Conservation (phyloP, 352 stramenopile genomes). For the Phytophthora palmivora region DNA sequence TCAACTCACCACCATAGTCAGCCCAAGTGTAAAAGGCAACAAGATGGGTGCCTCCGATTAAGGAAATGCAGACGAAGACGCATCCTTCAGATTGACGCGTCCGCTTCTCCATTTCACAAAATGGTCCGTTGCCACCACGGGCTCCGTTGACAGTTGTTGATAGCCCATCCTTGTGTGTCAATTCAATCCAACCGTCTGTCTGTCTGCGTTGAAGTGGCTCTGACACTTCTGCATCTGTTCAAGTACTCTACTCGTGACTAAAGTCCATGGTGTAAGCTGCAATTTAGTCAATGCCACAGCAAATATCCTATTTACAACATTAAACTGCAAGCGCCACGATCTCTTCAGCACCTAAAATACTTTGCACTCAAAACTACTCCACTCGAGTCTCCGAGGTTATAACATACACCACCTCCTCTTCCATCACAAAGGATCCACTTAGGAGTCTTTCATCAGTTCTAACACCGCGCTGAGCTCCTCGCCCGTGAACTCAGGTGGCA, state of each 20-base stretch:
- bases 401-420: constrained; percentile 21
- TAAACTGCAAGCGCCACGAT: constrained; percentile 7
- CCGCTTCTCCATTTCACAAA: neutral
- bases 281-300: constrained; percentile 20
- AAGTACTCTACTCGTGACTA: too few species aligned
- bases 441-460: constrained; percentile 61
- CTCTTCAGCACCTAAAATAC: constrained; percentile 32
- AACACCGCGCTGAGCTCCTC: constrained; percentile 57
- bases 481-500: constrained; percentile 48
- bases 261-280: too few species aligned
- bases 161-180: constrained; percentile 15
- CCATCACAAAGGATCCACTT: constrained; percentile 1
- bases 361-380: constrained; percentile 9
- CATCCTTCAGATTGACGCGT: constrained; percentile 14
- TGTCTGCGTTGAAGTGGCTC: constrained; percentile 21
- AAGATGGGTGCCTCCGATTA: constrained; percentile 6
- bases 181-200: constrained; percentile 22
- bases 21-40: constrained; percentile 2
- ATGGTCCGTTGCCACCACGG: neutral
- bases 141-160: constrained; percentile 1
- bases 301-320: constrained; percentile 43
- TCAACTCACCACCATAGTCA: neutral
- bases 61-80: constrained; percentile 19
- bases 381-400: constrained; percentile 25
- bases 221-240: constrained; percentile 19